Conservation (phyloP, 2,329 filamentous ascomycete genomes). For the Diaporthe velutina region DNA sequence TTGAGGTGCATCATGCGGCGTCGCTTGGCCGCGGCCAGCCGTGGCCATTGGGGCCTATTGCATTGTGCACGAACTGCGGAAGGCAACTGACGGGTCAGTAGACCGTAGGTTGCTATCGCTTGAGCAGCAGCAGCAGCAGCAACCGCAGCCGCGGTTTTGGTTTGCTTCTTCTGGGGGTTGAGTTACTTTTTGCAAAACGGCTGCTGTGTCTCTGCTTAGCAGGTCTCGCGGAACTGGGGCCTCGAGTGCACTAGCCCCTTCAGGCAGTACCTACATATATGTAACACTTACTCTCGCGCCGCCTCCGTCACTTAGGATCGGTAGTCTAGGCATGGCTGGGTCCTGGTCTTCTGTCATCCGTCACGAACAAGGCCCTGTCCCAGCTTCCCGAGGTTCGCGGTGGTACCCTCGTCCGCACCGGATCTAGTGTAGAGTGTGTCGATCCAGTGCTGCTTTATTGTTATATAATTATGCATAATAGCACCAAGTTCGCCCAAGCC, state of each 20-base stretch:
- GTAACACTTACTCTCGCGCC: conserved; percentile 4
- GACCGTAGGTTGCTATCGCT: conserved; percentile 6
- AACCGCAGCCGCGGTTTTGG: not conserved
- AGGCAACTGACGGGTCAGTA: conserved; percentile 8
- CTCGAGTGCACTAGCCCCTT: conserved; percentile 21
- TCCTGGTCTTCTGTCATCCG: conserved; percentile 26
- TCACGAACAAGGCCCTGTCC: conserved; percentile 26
- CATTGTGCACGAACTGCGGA: conserved; percentile 14
- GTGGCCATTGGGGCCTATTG: not conserved
- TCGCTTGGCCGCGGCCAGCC: conserved; percentile 31
- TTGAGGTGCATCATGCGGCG: conserved; percentile 36
- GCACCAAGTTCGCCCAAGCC: not conserved
- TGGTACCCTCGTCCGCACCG: conserved; percentile 19
- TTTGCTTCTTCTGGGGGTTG: conserved; percentile 1
- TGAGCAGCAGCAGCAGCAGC: not conserved
- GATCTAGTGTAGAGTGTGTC: not conserved
- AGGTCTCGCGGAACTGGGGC: not conserved
- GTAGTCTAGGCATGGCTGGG: conserved; percentile 6
- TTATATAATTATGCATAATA: not conserved
- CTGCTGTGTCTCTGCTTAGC: conserved; percentile 5
- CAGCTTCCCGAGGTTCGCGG: conserved; percentile 32
- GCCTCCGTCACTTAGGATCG: conserved; percentile 2
- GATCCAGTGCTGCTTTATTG: not conserved
- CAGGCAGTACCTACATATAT: not conserved
- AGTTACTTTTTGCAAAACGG: conserved; percentile 25